Evolutionary conservation across 495 filamentous ascomycete genomes (phyloP).

Genomic region (Aspergillus ellipticus): DNA sequence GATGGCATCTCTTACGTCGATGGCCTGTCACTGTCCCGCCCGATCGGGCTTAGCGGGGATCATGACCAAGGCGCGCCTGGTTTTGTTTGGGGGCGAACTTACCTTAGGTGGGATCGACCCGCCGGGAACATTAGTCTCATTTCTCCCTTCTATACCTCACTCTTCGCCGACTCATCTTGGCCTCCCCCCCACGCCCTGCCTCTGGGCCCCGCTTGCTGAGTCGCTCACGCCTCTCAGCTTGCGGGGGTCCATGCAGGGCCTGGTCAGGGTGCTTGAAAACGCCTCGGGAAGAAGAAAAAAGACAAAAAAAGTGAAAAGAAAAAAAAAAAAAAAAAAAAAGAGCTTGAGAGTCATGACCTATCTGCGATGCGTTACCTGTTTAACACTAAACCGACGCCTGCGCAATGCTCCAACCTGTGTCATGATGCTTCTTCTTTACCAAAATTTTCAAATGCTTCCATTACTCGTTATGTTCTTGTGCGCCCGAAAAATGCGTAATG

Average conservation of each 20-base stretch:
- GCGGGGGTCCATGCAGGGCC: neutral
- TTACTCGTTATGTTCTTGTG: neutral
- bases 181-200: neutral
- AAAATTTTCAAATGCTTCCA: neutral
- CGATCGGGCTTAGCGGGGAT: constrained; percentile 8
- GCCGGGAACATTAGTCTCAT: neutral
- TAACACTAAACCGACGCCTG: neutral
- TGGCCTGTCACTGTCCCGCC: constrained; percentile 18
- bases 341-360: neutral
- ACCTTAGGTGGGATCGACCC: neutral
- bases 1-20: constrained; percentile 27
- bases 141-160: no score
- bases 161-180: neutral
- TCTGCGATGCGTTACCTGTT: neutral
- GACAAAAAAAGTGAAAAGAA: neutral
- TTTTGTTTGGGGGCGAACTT: neutral
- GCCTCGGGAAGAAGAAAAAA: neutral
- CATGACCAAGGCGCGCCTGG: neutral
- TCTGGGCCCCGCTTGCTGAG: neutral
- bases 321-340: neutral
- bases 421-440: neutral
- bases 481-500: neutral
- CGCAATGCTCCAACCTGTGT: neutral
- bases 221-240: neutral
- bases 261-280: neutral